These are phyloP conservation scores for Avicennia marina DNA, from an alignment of 257 asterid species.

Conservation along the genomic window DNA sequence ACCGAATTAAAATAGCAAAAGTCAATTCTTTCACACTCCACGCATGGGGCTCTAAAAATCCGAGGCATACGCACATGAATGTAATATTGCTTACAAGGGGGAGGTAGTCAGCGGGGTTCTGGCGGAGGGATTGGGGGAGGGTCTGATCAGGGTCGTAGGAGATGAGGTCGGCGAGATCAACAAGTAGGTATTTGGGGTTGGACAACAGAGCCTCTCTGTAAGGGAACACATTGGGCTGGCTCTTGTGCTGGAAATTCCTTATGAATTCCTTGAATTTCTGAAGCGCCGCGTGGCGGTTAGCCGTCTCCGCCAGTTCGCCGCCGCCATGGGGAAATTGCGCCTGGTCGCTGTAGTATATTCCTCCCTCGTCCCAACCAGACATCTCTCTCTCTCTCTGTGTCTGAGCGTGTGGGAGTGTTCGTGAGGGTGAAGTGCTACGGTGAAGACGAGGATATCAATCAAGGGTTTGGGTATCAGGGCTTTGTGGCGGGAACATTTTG, in stretches of 20 bases:
- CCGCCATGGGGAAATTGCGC: conserved; percentile 80
- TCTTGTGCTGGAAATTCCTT: conserved; percentile 69
- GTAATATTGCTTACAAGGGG: conserved; percentile 49
- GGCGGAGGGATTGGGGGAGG: conserved; percentile 76
- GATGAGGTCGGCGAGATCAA: conserved; percentile 79
- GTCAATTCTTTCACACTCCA: not conserved
- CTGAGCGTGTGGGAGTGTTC: not conserved
- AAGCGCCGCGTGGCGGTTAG: conserved; percentile 72
- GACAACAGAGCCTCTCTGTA: conserved; percentile 84
- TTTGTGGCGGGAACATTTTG: conserved; percentile 66
- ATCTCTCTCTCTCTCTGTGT: conserved; percentile 17
- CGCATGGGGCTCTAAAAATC: not conserved
- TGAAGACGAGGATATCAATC: not conserved
- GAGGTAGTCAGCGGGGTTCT: conserved; percentile 83
- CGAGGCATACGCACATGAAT: not conserved
- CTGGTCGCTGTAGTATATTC: conserved; percentile 82
- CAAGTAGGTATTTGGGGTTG: conserved; percentile 60
- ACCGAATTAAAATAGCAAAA: not conserved
- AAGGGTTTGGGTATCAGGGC: conserved; percentile 16
- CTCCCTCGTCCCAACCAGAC: conserved; percentile 99
- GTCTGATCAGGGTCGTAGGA: conserved; percentile 80
- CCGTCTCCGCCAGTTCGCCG: conserved; percentile 39
- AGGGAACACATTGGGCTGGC: conserved; percentile 78
- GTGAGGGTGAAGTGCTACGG: not conserved
- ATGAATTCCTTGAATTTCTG: conserved; percentile 90